These are phyloP conservation scores for Aspergillus felis DNA, from an alignment of 2,329 filamentous ascomycete species.

Conservation along the genomic window DNA sequence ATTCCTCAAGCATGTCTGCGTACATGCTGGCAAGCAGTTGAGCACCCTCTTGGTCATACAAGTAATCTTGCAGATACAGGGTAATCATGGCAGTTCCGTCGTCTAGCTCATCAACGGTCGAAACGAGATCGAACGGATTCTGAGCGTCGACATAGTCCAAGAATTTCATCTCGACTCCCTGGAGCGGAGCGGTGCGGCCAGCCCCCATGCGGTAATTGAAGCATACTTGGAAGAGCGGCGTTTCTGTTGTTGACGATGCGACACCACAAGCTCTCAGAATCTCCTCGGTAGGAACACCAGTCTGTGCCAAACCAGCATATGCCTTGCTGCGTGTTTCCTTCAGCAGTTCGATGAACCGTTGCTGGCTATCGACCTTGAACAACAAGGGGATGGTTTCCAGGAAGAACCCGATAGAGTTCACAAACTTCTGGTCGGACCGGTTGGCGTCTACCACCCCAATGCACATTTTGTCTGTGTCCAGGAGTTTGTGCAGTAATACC, in stretches of 20 bases:
- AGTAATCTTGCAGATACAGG: conserved; percentile 3
- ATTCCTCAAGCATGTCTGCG: neutral
- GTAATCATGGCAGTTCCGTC: conserved; percentile 5
- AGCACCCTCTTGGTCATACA: conserved; percentile 5
- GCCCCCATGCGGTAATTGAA: conserved; percentile 27
- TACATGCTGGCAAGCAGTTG: conserved; percentile 2
- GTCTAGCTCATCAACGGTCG: conserved; percentile 2
- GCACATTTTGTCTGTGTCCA: conserved; percentile 28
- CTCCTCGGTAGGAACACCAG: conserved; percentile 28
- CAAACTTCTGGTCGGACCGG: conserved; percentile 23
- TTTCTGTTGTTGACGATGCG: conserved; percentile 18
- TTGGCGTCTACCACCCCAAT: conserved; percentile 43
- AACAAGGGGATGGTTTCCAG: conserved; percentile 40
- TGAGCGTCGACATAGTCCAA: conserved; percentile 62
- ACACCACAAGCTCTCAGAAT: conserved; percentile 29
- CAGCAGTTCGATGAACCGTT: conserved; percentile 17
- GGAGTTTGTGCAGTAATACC: conserved; percentile 24
- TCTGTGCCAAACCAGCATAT: conserved; percentile 21
- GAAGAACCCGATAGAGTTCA: conserved; percentile 35
- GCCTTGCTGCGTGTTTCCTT: conserved; percentile 12
- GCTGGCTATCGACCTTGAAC: conserved; percentile 10
- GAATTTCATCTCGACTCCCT: conserved; percentile 7
- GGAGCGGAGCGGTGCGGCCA: neutral
- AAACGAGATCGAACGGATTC: conserved; percentile 75
- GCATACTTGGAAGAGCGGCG: conserved; percentile 36